Percentiles rank a stretch among this genome's conserved stretches.
These are phyloP conservation scores for Mucor mucedo DNA, from an alignment of 371 early-diverging fungal species.

Conservation along the genomic window DNA sequence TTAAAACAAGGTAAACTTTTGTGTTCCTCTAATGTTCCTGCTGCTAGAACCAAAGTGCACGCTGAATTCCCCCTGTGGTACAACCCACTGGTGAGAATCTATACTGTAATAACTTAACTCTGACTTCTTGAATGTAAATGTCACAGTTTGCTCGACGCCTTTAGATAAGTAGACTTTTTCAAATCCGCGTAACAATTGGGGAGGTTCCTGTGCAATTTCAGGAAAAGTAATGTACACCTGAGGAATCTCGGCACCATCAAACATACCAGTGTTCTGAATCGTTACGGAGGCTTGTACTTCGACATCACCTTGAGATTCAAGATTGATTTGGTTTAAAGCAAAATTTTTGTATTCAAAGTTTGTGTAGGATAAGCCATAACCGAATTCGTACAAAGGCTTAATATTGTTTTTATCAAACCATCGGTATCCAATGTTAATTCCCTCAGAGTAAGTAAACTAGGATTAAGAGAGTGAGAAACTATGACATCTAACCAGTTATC, in stretches of 20 bases:
- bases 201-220: slow-evolving; percentile 50
- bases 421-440: slow-evolving; percentile 61
- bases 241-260: slow-evolving; percentile 62
- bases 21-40: slow-evolving; percentile 44
- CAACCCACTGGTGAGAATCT: slow-evolving; percentile 38
- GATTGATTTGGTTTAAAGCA: not conserved
- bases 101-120: slow-evolving; percentile 54
- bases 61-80: slow-evolving; percentile 50
- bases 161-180: slow-evolving; percentile 48
- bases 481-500: not conserved
- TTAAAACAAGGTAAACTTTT: slow-evolving; percentile 15
- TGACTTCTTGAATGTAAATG: slow-evolving; percentile 37
- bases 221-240: slow-evolving; percentile 64
- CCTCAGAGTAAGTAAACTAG: slow-evolving; percentile 56
- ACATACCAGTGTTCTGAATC: slow-evolving; percentile 55
- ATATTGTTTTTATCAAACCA: slow-evolving; percentile 55
- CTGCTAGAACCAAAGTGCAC: slow-evolving; percentile 56
- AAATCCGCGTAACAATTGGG: slow-evolving; percentile 59
- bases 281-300: slow-evolving; percentile 37
- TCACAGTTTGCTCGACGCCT: slow-evolving; percentile 29
- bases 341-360: slow-evolving; percentile 51
- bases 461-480: not conserved
- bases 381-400: slow-evolving; percentile 62
- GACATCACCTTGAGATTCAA: slow-evolving; percentile 11
- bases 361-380: slow-evolving; percentile 71